Base-by-base conservation (phyloP, 106 monocot species). In the Allium fistulosum region DNA sequence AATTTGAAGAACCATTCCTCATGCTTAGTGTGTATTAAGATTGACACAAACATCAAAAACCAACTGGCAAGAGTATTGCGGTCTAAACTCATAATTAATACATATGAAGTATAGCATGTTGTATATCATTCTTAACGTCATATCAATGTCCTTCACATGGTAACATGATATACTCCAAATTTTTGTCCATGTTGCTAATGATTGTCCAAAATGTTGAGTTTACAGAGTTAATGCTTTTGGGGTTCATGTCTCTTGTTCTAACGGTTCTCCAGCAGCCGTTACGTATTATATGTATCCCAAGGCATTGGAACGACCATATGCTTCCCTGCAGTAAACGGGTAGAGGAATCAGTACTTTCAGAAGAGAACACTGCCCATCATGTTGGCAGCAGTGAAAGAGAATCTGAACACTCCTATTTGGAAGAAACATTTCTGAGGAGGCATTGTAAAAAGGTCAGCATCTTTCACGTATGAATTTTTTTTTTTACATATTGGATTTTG, bases 171-270 rank as follows among this genome's bases (percentile, higher is more conserved):
- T 37, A 37, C 37, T 37, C 37, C 37, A 37, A 37, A 37, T 0
- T 37, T 37, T 37, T 37, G 37, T 37, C 37, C 37, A 37, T 37
- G 37, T 37, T 37, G 37, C 37, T 5, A 37, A 37, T 37, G 5
- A 37, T 37, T 37, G 37, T 37, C 37, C 37, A 37, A 37, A 37
- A 37, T 37, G 37, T 37, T 37, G 37, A 37, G 37, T 37, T 61
- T 22, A 11, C 84, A 94, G 94, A 94, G 77, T 72, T 94, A 74
- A 94, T 94, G 94, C 78, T 94, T 50, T 49, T 94, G 61, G 94
- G 90, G 51, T 94, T 90, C 82, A 90, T 94, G 50, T 94, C 94
- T 13, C 79, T 94, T 64, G 69, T 94, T 58, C 61, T 90, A 64
- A 72, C 67, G 47, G 90, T 87, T 46, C 79, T 85, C 69, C 87